Evolutionary conservation across 768 basidiomycete genomes (phyloP).

Genomic region (Sporobolomyces roseus): DNA sequence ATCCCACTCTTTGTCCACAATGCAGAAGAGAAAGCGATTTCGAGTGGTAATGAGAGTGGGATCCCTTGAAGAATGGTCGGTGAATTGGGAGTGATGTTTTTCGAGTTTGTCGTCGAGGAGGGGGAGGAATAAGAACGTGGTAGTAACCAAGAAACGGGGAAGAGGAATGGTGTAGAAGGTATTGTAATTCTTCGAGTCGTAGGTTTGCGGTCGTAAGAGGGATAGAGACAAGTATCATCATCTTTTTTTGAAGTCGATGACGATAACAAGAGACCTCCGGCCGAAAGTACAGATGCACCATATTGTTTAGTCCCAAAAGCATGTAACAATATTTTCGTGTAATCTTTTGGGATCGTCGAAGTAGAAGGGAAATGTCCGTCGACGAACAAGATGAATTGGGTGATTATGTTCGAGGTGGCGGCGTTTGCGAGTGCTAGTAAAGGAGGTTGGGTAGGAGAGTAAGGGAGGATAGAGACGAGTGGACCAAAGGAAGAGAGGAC

Average conservation of each 20-base stretch:
- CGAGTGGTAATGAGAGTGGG: slow-evolving; percentile 12
- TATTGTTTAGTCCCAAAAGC: slow-evolving; percentile 32
- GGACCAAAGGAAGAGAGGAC: background rate
- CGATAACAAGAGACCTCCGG: slow-evolving; percentile 20
- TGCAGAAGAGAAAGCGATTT: slow-evolving; percentile 17
- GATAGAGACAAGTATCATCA: slow-evolving; percentile 1
- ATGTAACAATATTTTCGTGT: slow-evolving; percentile 20
- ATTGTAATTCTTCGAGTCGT: slow-evolving; percentile 3
- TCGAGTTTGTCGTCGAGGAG: background rate
- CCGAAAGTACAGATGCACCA: slow-evolving; percentile 17
- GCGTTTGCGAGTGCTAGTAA: slow-evolving; percentile 5
- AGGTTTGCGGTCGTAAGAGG: background rate
- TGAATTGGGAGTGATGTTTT: background rate
- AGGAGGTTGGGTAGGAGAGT: background rate
- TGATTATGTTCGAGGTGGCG: background rate
- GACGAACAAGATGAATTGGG: slow-evolving; percentile 15
- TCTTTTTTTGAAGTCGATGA: background rate
- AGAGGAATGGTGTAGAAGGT: slow-evolving; percentile 32
- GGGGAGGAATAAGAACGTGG: slow-evolving; percentile 2
- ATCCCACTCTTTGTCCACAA: slow-evolving; percentile 30
- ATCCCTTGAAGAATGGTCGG: slow-evolving; percentile 31
- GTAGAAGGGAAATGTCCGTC: slow-evolving; percentile 19
- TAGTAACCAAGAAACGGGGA: slow-evolving; percentile 29
- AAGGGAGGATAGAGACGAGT: background rate
- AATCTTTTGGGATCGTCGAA: background rate